Evolutionary conservation across 805 yeast species (phyloP), one percentile per base, ranked within the genome.

Genomic region (Saturnispora diversa): DNA sequence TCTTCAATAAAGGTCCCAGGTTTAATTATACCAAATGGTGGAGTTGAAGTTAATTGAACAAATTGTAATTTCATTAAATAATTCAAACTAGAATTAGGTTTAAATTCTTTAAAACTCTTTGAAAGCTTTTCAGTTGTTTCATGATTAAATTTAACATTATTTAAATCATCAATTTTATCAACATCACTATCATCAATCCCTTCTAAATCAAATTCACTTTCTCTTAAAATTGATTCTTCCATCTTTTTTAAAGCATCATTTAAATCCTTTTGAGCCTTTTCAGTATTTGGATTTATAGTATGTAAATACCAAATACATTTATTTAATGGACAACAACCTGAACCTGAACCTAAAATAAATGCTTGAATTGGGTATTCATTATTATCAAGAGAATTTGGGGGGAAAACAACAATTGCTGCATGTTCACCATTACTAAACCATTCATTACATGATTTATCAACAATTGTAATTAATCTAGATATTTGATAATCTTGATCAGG

Each of bases 291-390:
- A 59, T 84, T 94, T 43, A 75, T 73, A 3, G 95, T 80, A 29
- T 88, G 78, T 48, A 86, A 67, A 63, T 84, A 88, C 97, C 97
- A 90, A 40, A 88, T 75, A 41, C 90, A 75, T 52, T 87, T 88
- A 32, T 84, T 92, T n/a, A 58, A 58, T 2, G 96, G 94, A 50
- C 94, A 86, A 49, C 83, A 80, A 13, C 94, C 96, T 1, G 90
- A 69, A 9, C 86, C 92, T 6, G 87, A 77, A 38, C 94, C 94
- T 68, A 85, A 77, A 25, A 92, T 85, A 30, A 90, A 64, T 4
- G 80, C 90, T 61, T 88, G 97, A 28, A 90, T 92, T 7, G 92
- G 84, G 49, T 66, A 70, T 43, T 65, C 66, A 58, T 92, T 90
- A 37, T 67, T 52, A 12, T 77, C 68, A 42, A 90, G 68, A 1